Base-by-base conservation (phyloP, 331 rosid species). In the Rhamnella rubrinervis region DNA sequence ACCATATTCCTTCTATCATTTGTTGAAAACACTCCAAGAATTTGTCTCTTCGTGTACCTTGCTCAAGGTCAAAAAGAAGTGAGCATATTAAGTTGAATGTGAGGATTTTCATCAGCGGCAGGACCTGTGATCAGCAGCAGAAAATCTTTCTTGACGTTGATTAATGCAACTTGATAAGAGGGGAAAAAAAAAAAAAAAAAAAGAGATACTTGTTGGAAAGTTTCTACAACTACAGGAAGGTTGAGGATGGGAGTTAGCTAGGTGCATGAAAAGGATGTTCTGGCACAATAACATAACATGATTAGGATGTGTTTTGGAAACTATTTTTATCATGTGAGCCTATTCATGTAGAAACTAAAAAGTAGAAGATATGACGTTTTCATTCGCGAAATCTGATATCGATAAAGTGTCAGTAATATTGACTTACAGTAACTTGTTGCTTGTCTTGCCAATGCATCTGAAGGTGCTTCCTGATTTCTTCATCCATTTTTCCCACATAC, bases 21-120 rank as follows among this genome's bases (percentile, higher is more conserved):
- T 35, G 26, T 68, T 67, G 70, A 47, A 89, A 87, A 38, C 72
- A 71, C 15, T n/a, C 61, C 19, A 84, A 35, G 44, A 84, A 25
- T 55, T 67, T 72, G 1, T 80, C 89, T 72, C 88, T 84, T 21
- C 75, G 78, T 39, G 76, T 49, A 53, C 91, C 96, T 67, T 39
- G 49, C 80, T 85, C 89, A 21, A 92, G 66, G 6, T 92, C 91
- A 56, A 89, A 84, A 40, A 92, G 76, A 59, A 89, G 78, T 52
- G 89, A 79, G 56, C 87, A 75, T 58, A 84, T 85, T 52, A 92
- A 70, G 84, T 87, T 68, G 84, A 89, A 89, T 1, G 96, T 81
- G 39, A 92, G 92, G 19, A 17, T 84, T 88, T 84, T 92, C 91
- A 81, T 81, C 64, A 86, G 71, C 10, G 96, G 96, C 47, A 89